Base-by-base conservation (phyloP, 257 asterid genomes). In the Ilex aquifolium region DNA sequence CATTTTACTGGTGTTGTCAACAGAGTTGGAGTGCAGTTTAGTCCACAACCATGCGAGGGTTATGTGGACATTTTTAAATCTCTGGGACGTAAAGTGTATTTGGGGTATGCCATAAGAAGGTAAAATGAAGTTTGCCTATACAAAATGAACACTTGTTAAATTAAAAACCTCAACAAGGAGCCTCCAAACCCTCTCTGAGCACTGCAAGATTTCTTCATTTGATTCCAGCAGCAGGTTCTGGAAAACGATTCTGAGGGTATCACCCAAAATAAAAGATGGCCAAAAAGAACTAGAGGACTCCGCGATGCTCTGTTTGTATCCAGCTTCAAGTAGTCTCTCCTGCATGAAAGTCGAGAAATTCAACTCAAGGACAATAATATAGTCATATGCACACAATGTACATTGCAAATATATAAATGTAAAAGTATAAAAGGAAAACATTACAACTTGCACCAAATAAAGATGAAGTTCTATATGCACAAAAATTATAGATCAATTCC, bases 281-380 rank as follows among this genome's bases (percentile, higher is more conserved):
- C 99, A 93, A 78, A 93, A 84, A 56, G 95, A 84, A 71, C 79
- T 75, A 67, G 86, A 74, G 40, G 76, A 83, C 44, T 84, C 96
- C 68, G 81, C 60, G 55, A 78, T 71, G 74, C 94, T 80, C 79
- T 78, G 83, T 75, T 85, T 85, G 66, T 74, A 74, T 74, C 96
- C 96, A 60, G 97, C 95, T 72, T 93, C 95, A 70, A 93, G 99
- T 80, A 93, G 79, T 39, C 99, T 95, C 79, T 93, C 99, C 99
- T 93, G 88, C 80, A 81, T 52, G 68, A 64, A 59, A 69, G 58
- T 48, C 40, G 46, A 16, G 56, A n/a, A 17, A 12, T 57, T 42
- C 40, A 48, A 16, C 15, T 21, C 10, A 64, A 52, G 17, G 55
- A 6, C n/a, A 44, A 29, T 27, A 62, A 6, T 49, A n/a, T 49